A percentile compares a stretch with the other conserved stretches of the same genome.
phyloP scores from a whole-genome alignment of 2,329 filamentous ascomycete genomes.

The Chaetoscypha palmicola region DNA sequence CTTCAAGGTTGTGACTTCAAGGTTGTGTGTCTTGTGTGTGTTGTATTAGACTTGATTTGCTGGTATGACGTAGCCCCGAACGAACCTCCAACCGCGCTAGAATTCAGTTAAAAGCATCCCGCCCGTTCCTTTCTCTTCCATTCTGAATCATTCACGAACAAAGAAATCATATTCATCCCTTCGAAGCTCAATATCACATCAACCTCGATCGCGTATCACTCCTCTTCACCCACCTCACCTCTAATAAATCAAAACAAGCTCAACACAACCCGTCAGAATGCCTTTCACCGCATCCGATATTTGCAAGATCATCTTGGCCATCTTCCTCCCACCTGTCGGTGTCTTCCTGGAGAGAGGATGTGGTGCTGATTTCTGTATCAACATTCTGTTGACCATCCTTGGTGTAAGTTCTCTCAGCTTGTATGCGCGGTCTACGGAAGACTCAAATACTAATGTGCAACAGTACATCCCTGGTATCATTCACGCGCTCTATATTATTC shows the following conservation, averaged over 20 bases:
- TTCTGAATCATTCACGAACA: neutral
- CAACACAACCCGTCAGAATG: slow-evolving; percentile 32
- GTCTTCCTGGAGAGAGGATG: slow-evolving; percentile 91
- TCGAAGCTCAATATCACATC: neutral
- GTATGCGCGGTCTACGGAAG: too few relatives aligned
- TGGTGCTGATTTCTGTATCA: slow-evolving; percentile 81
- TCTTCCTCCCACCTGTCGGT: slow-evolving; percentile 83
- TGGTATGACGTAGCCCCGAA: neutral
- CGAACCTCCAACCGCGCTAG: too few relatives aligned
- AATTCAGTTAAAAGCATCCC: too few relatives aligned
- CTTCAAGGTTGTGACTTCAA: too few relatives aligned
- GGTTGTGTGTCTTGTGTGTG: too few relatives aligned
- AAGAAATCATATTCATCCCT: neutral
- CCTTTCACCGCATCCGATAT: slow-evolving; percentile 58
- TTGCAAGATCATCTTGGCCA: slow-evolving; percentile 79
- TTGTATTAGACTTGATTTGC: too few relatives aligned
- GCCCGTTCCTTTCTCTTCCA: neutral
- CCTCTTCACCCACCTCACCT: neutral
- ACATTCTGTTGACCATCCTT: slow-evolving; percentile 79
- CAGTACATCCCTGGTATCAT: slow-evolving; percentile 10
- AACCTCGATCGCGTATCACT: neutral
- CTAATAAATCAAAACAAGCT: neutral
- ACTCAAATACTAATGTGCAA: neutral
- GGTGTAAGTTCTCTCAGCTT: slow-evolving; percentile 61
- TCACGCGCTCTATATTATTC: slow-evolving; percentile 53